A percentile compares a stretch with the other conserved stretches of the same genome.
Evolutionary conservation across 371 early-diverging fungal genomes (phyloP).

Genomic region (Funneliformis caledonium): DNA sequence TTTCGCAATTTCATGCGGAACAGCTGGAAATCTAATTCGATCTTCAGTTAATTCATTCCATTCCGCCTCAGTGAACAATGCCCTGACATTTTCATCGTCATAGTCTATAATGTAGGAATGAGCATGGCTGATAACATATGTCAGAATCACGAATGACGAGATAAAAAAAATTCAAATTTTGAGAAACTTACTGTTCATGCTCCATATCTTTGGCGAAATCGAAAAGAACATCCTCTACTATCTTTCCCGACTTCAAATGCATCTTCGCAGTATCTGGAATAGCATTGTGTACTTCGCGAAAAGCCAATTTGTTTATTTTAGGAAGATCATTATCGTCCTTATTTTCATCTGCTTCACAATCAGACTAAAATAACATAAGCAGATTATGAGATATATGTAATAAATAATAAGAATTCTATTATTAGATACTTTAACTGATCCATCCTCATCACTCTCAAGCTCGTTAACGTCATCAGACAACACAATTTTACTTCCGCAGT

Average conservation of each 20-base stretch:
- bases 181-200: neutral
- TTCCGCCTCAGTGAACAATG: conserved; percentile 14
- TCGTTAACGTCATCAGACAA: neutral
- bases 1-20: conserved; percentile 18
- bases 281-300: conserved; percentile 8
- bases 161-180: conserved; percentile 10
- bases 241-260: conserved; percentile 28
- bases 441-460: no score
- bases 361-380: no score
- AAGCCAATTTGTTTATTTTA: conserved; percentile 9
- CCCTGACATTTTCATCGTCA: conserved; percentile 24
- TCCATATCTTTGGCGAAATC: neutral
- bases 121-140: conserved; percentile 26
- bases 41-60: conserved; percentile 30
- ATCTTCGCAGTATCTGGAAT: conserved; percentile 22
- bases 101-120: neutral
- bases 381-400: no score
- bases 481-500: conserved; percentile 1
- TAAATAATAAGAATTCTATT: no score
- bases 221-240: conserved; percentile 34
- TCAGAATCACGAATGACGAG: conserved; percentile 5
- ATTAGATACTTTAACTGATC: no score
- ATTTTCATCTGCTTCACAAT: neutral
- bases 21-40: neutral
- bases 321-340: neutral